A percentile compares a stretch with the other conserved stretches of the same genome.
Evolutionary conservation across 306 rosid species (phyloP).

Genomic region (Acmispon strigosus): DNA sequence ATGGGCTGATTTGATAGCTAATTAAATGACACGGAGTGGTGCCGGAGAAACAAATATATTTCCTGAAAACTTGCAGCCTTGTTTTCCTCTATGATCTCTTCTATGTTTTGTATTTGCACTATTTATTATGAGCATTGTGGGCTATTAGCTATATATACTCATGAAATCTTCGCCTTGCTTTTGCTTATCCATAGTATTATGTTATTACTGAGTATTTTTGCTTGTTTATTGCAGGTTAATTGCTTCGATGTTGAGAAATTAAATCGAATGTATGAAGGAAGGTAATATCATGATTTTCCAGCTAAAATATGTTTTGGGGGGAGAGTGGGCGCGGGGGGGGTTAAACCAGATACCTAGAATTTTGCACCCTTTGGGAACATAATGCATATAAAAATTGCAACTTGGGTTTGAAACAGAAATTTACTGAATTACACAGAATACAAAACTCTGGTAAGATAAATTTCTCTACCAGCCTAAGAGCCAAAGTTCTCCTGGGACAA

Average conservation of each 20-base stretch:
- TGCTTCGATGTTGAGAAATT: constrained; percentile 66
- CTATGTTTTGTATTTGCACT: background rate
- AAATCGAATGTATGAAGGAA: constrained; percentile 85
- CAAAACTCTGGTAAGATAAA: no score
- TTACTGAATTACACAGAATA: no score
- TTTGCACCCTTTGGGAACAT: no score
- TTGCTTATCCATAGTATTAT: background rate
- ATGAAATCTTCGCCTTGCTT: constrained; percentile 4
- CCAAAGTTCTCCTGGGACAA: no score
- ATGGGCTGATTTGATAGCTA: background rate
- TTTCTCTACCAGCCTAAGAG: no score
- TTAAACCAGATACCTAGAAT: no score
- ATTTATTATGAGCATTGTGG: background rate
- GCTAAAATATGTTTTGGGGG: background rate
- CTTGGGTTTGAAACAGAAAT: no score
- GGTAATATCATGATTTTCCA: constrained; percentile 33
- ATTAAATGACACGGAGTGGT: background rate
- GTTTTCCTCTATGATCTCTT: background rate
- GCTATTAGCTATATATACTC: background rate
- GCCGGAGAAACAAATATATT: background rate
- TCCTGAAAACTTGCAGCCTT: background rate
- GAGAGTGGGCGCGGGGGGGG: no score
- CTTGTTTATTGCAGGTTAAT: constrained; percentile 52
- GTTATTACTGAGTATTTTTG: background rate
- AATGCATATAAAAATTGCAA: no score